These are phyloP conservation scores for Schizothecium vesticola DNA, from an alignment of 495 filamentous ascomycete species.

Conservation along the genomic window DNA sequence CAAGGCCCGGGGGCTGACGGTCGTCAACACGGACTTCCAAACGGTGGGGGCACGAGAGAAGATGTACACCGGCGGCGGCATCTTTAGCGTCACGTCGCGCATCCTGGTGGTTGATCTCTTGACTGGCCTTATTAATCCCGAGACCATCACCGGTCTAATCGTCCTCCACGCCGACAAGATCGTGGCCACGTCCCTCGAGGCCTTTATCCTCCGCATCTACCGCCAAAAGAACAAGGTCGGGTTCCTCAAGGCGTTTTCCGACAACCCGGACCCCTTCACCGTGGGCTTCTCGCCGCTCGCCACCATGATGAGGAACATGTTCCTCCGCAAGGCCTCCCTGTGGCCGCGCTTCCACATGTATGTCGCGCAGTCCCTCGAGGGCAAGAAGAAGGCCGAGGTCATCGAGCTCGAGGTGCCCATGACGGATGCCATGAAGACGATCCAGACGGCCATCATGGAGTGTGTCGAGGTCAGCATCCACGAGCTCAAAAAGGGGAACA, in stretches of 20 bases:
- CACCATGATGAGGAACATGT: conserved; percentile 89
- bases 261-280: conserved; percentile 88
- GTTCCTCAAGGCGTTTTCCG: conserved; percentile 95
- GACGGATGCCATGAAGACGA: conserved; percentile 88
- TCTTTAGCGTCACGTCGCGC: conserved; percentile 93
- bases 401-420: conserved; percentile 96
- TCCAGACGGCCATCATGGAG: conserved; percentile 90
- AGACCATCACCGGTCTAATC: conserved; percentile 81
- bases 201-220: conserved; percentile 91
- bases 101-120: conserved; percentile 91
- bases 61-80: conserved; percentile 81
- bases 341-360: conserved; percentile 95
- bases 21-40: conserved; percentile 92
- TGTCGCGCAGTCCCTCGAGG: conserved; percentile 83
- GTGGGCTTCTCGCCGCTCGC: conserved; percentile 83
- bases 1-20: conserved; percentile 74
- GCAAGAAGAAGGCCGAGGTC: conserved; percentile 89
- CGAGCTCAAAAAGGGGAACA: conserved; percentile 84
- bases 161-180: conserved; percentile 86
- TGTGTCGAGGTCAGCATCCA: conserved; percentile 92
- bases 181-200: conserved; percentile 82
- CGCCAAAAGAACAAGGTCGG: conserved; percentile 87
- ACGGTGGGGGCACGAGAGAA: conserved; percentile 81
- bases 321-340: conserved; percentile 78
- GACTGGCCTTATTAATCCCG: conserved; percentile 74